Percentiles rank a stretch among this genome's conserved stretches.
Conservation (phyloP, 176 grass and related monocot species). For the Eremochloa ophiuroides region DNA sequence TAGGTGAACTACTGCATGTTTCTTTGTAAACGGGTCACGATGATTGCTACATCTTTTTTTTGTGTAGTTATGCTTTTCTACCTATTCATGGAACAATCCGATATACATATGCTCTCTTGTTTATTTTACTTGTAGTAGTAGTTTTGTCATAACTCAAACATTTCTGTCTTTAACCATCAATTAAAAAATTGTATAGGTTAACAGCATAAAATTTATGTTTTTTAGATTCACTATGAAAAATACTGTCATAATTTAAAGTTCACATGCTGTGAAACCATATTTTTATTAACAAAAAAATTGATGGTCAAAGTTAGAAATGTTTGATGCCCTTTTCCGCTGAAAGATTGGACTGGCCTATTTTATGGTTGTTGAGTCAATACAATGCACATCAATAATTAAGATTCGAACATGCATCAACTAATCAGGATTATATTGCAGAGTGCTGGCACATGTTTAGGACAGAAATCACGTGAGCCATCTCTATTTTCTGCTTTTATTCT, state of each 20-base stretch:
- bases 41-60: not conserved
- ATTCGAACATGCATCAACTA: not conserved
- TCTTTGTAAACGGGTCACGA: not conserved
- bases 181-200: not conserved
- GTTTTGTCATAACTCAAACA: not conserved
- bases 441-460: not conserved
- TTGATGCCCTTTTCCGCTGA: not conserved
- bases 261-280: not conserved
- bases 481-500: not conserved
- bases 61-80: not conserved
- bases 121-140: not conserved
- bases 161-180: not conserved
- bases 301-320: not conserved
- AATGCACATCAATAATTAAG: not conserved
- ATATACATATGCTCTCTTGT: not conserved
- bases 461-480: not conserved
- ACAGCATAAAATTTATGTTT: not conserved
- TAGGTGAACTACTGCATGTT: not conserved
- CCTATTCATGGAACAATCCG: not conserved
- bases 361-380: slow-evolving; percentile 9
- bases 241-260: not conserved
- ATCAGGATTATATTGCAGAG: not conserved
- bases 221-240: not conserved
- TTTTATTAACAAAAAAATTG: not conserved
- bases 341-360: not conserved